Conservation (phyloP, 164 flowering plant species). For the Nelumbo lutea region DNA sequence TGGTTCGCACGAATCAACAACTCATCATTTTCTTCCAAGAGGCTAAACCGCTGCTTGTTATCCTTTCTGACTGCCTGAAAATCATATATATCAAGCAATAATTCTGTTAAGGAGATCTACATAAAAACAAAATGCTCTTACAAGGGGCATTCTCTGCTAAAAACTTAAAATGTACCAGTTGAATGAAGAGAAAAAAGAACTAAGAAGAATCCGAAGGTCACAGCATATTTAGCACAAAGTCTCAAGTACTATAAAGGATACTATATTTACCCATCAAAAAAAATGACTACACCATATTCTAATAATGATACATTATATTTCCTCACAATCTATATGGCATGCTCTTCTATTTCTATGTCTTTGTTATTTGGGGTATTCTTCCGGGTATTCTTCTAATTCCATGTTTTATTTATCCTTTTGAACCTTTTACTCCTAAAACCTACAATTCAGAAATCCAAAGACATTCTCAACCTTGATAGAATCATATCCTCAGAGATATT, state of each 20-base stretch:
- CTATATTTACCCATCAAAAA: too few species aligned
- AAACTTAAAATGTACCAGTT: background rate
- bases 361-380: too few species aligned
- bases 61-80: conserved; percentile 80
- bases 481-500: background rate
- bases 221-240: background rate
- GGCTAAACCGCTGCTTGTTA: conserved; percentile 81
- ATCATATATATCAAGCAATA: background rate
- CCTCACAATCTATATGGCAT: too few species aligned
- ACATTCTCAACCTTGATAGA: too few species aligned
- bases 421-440: too few species aligned
- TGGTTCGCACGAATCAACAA: conserved; percentile 92
- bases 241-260: background rate
- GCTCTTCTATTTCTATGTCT: too few species aligned
- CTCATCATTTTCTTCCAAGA: conserved; percentile 81
- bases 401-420: too few species aligned
- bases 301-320: too few species aligned
- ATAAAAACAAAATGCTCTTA: background rate
- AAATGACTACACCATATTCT: too few species aligned
- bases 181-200: background rate
- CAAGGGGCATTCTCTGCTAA: background rate
- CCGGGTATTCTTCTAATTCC: too few species aligned
- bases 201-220: background rate
- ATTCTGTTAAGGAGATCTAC: background rate
- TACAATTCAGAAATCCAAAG: too few species aligned